These are phyloP conservation scores for Chlorella sp. DNA, from an alignment of 139 green algal genomes.

Conservation along the genomic window DNA sequence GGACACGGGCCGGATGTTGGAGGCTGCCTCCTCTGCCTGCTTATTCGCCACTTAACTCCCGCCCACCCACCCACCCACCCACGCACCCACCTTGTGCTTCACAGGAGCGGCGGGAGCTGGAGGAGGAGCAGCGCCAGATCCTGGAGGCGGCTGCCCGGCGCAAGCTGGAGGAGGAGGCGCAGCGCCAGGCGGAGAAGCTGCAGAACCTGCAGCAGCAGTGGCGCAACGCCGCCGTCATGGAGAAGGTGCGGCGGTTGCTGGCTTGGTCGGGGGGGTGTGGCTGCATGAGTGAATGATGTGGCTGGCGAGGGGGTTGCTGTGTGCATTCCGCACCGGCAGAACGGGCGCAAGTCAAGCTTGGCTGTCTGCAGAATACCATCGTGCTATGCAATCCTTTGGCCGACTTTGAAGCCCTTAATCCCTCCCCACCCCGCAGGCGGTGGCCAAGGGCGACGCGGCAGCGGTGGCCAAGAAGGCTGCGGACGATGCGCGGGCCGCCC, in stretches of 20 bases:
- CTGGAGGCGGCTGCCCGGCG: constrained; percentile 32
- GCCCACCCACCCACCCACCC: background rate
- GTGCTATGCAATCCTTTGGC: no score
- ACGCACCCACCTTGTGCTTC: no score
- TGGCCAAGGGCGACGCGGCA: constrained; percentile 22
- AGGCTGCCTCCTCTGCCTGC: no score
- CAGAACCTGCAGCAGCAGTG: constrained; percentile 46
- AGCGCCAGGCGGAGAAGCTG: constrained; percentile 33
- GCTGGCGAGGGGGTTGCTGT: background rate
- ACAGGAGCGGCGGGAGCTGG: constrained; percentile 15
- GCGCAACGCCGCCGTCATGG: constrained; percentile 29
- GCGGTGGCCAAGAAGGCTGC: constrained; percentile 9
- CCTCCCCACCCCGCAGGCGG: constrained; percentile 10
- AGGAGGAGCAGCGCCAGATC: constrained; percentile 14
- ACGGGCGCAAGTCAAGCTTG: background rate
- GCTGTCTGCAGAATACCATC: no score
- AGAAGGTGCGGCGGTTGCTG: constrained; percentile 21
- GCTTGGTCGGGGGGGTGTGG: background rate
- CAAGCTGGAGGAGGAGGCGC: constrained; percentile 33
- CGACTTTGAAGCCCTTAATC: no score
- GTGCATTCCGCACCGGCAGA: background rate
- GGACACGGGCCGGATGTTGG: no score
- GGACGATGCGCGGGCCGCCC: background rate
- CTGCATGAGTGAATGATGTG: background rate
- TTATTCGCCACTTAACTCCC: no score